Evolutionary conservation across 108 stramenopile species (phyloP).

Genomic region (Skeletonema menzelii): DNA sequence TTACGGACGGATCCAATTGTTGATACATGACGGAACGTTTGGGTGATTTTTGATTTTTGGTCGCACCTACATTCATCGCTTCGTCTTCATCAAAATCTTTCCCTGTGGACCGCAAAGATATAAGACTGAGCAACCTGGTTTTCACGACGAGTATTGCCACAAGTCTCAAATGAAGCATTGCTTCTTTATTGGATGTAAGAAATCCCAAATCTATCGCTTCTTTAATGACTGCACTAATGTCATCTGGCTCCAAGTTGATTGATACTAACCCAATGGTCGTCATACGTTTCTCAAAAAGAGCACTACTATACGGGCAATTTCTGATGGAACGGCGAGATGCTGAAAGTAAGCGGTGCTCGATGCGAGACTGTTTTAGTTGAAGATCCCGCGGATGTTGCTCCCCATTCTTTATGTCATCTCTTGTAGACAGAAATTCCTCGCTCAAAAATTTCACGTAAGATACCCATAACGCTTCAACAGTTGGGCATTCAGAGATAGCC

Average conservation of each 20-base stretch:
- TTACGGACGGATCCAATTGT: constrained; percentile 36
- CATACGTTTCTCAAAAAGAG: constrained; percentile 53
- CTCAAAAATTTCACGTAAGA: constrained; percentile 63
- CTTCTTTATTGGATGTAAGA: constrained; percentile 38
- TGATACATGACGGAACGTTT: constrained; percentile 14
- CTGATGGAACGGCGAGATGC: constrained; percentile 72
- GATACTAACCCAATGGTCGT: constrained; percentile 42
- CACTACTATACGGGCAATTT: constrained; percentile 82
- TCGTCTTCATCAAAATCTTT: constrained; percentile 49
- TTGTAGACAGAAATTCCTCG: constrained; percentile 27
- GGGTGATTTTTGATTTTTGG: constrained; percentile 23
- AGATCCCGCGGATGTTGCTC: not conserved
- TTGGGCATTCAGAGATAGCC: constrained; percentile 84
- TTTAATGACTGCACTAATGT: constrained; percentile 59
- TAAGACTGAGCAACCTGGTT: constrained; percentile 30
- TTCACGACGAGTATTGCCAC: constrained; percentile 48
- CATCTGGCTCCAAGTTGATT: constrained; percentile 70
- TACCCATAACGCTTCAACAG: constrained; percentile 78
- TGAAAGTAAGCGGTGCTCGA: constrained; percentile 30
- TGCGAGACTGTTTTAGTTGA: constrained; percentile 13
- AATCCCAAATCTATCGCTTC: constrained; percentile 66
- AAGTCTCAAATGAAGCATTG: constrained; percentile 43
- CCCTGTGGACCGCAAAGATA: constrained; percentile 30
- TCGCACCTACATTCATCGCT: constrained; percentile 18
- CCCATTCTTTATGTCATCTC: constrained; percentile 6